Conservation (phyloP, 2,329 filamentous ascomycete genomes). For the Alternaria rosae region DNA sequence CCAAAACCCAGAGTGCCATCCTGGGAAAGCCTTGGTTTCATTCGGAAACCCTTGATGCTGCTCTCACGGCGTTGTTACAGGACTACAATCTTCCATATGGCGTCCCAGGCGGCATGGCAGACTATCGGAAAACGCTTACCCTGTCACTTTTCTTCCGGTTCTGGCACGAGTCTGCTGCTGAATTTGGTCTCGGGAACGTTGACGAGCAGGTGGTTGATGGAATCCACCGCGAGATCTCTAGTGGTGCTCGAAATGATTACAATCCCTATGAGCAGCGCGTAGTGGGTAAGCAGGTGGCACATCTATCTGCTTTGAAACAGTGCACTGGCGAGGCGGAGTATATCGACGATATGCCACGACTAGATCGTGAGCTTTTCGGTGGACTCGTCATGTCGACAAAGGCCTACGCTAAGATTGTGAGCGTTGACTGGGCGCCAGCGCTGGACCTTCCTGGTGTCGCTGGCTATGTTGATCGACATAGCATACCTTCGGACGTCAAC, state of each 20-base stretch:
- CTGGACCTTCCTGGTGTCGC: conserved; percentile 87
- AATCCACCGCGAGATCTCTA: conserved; percentile 82
- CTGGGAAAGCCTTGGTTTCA: conserved; percentile 79
- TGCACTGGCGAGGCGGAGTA: conserved; percentile 93
- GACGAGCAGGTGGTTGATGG: conserved; percentile 80
- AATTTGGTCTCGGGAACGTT: conserved; percentile 62
- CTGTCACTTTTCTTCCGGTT: conserved; percentile 97
- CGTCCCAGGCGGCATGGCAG: conserved; percentile 95
- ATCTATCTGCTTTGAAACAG: conserved; percentile 90
- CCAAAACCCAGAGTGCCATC: conserved; percentile 74
- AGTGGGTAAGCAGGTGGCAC: conserved; percentile 82
- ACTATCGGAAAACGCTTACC: conserved; percentile 87
- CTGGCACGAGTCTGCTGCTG: conserved; percentile 83
- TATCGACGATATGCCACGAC: conserved; percentile 86
- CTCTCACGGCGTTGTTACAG: conserved; percentile 79
- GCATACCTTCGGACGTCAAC: conserved; percentile 83
- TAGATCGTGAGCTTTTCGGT: conserved; percentile 86
- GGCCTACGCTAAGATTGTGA: conserved; percentile 84
- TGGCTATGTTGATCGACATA: conserved; percentile 80
- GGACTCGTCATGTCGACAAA: conserved; percentile 87
- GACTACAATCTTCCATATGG: conserved; percentile 88
- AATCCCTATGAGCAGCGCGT: conserved; percentile 82
- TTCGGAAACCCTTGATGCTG: conserved; percentile 80
- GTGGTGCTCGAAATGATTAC: conserved; percentile 76
- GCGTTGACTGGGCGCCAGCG: conserved; percentile 76